Conservation (phyloP, 2,329 filamentous ascomycete species). For the Apiospora rasikravindrae region DNA sequence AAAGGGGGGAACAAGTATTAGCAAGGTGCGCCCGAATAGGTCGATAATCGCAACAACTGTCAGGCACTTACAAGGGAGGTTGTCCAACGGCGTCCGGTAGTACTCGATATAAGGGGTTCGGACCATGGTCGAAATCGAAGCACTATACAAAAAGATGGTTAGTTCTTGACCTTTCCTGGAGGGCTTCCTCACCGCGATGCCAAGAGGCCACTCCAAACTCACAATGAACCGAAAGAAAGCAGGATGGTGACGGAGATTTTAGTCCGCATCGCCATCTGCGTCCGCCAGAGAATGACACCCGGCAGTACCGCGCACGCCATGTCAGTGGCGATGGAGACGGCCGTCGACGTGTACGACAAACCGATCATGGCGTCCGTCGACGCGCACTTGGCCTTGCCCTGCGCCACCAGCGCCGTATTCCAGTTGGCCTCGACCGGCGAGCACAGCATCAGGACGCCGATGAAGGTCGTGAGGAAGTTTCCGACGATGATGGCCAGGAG, state of each 20-base stretch:
- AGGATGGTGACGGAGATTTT: slow-evolving; percentile 33
- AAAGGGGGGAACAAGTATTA: not conserved
- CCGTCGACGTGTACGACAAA: slow-evolving; percentile 37
- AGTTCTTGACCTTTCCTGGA: not conserved
- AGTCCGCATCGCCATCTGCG: slow-evolving; percentile 35
- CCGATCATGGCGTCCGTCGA: slow-evolving; percentile 31
- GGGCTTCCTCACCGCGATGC: not conserved
- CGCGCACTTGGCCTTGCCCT: slow-evolving; percentile 29
- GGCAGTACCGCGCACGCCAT: slow-evolving; percentile 38
- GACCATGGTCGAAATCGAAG: slow-evolving; percentile 32
- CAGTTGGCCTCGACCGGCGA: slow-evolving; percentile 38
- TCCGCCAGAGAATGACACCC: slow-evolving; percentile 39
- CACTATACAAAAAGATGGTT: slow-evolving; percentile 24
- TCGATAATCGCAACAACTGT: not conserved
- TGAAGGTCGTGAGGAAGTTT: slow-evolving; percentile 37
- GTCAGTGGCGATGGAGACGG: slow-evolving; percentile 40
- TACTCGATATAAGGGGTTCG: slow-evolving; percentile 31
- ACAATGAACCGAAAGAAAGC: slow-evolving; percentile 35
- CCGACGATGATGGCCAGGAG: slow-evolving; percentile 31
- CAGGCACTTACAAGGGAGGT: slow-evolving; percentile 30
- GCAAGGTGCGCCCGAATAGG: not conserved
- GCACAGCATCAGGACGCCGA: slow-evolving; percentile 40
- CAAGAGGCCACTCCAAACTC: slow-evolving; percentile 21
- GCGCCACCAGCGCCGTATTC: slow-evolving; percentile 37
- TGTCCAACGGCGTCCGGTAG: slow-evolving; percentile 30